Conservation (phyloP, 176 grass and related monocot genomes). For the Eleusine coracana region DNA sequence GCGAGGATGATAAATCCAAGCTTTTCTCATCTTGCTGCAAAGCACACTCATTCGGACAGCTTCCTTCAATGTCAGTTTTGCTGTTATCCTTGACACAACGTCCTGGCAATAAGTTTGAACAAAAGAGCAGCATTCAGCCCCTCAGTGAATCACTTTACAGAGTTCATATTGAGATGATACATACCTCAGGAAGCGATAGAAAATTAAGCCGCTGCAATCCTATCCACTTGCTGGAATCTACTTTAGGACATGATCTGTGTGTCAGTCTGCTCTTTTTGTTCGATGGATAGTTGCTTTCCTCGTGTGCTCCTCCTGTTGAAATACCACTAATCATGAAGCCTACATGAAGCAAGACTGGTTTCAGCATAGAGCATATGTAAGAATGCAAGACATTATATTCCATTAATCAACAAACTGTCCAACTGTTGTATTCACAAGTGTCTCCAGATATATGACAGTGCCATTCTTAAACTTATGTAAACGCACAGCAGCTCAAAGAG, state of each 20-base stretch:
- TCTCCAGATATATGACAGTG: too few species aligned
- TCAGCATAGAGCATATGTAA: background rate
- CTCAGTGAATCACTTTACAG: background rate
- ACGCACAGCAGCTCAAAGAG: too few species aligned
- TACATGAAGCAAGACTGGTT: background rate
- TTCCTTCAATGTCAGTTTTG: constrained; percentile 28
- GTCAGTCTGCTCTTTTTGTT: background rate
- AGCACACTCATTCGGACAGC: constrained; percentile 1
- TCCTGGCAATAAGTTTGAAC: constrained; percentile 27
- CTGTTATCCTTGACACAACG: background rate
- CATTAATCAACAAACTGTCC: background rate
- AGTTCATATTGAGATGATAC: background rate
- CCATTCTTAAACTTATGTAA: too few species aligned
- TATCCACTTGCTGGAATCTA: background rate
- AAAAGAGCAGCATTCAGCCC: constrained; percentile 17
- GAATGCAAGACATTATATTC: too few species aligned
- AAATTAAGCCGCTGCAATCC: background rate
- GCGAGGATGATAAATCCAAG: constrained; percentile 20
- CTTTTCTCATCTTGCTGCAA: constrained; percentile 1
- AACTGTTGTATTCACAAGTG: too few species aligned
- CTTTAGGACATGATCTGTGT: background rate
- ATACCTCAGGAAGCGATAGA: constrained; percentile 29
- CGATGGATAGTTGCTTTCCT: background rate
- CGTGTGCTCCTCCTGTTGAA: background rate
- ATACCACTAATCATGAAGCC: background rate